A percentile compares a stretch with the other conserved stretches of the same genome.
Conservation (phyloP, 2,329 filamentous ascomycete species). For the Curvularia verruculosa region DNA sequence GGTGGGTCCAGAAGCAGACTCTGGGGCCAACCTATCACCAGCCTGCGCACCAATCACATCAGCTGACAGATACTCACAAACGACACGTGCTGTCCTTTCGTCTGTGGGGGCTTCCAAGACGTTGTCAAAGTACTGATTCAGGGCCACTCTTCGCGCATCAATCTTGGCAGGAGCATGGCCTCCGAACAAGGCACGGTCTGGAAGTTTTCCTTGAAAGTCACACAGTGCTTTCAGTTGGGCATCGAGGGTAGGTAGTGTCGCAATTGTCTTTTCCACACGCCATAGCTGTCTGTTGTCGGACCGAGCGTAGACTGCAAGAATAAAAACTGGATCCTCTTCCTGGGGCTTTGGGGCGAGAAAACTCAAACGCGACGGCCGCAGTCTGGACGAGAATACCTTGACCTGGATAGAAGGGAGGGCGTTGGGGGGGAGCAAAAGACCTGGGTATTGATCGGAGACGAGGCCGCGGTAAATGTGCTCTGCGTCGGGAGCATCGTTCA, state of each 20-base stretch:
- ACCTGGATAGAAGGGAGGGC: conserved; percentile 85
- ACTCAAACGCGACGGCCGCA: conserved; percentile 88
- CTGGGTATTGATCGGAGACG: conserved; percentile 83
- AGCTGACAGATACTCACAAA: conserved; percentile 84
- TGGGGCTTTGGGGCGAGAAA: conserved; percentile 77
- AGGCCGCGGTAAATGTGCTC: conserved; percentile 74
- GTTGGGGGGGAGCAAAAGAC: conserved; percentile 84
- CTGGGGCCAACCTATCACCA: conserved; percentile 61
- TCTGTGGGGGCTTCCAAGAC: conserved; percentile 84
- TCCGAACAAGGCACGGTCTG: conserved; percentile 84
- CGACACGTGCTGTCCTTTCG: conserved; percentile 73
- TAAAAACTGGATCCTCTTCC: conserved; percentile 94
- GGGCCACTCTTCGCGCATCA: conserved; percentile 78
- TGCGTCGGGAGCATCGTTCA: conserved; percentile 42
- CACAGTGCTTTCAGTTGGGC: conserved; percentile 75
- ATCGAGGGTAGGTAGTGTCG: conserved; percentile 81
- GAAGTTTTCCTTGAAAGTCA: conserved; percentile 76
- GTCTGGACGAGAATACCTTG: conserved; percentile 89
- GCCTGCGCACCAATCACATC: conserved; percentile 66
- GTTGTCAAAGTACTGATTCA: conserved; percentile 85
- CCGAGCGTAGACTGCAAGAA: conserved; percentile 81
- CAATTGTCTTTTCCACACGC: conserved; percentile 91
- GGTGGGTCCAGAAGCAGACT: conserved; percentile 55
- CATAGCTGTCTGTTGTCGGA: conserved; percentile 80
- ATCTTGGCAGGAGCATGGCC: conserved; percentile 94